Evolutionary conservation across 495 filamentous ascomycete genomes (phyloP).

Genomic region (Penicillium goetzii): DNA sequence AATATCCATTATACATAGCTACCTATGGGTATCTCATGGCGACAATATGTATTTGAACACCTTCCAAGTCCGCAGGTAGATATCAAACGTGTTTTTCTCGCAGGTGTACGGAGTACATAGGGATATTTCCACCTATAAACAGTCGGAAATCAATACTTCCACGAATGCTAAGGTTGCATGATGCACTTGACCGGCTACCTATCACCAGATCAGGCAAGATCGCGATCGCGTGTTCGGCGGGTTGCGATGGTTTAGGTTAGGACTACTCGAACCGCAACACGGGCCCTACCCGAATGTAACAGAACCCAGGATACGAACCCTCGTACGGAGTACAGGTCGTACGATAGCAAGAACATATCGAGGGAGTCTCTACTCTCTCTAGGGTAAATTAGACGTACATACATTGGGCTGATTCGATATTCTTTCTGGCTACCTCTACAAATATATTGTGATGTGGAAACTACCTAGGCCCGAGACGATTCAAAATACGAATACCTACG

Average conservation of each 20-base stretch:
- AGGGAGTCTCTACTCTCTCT: neutral
- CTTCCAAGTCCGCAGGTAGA: neutral
- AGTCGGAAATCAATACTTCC: neutral
- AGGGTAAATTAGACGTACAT: neutral
- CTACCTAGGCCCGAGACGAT: neutral
- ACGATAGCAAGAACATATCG: neutral
- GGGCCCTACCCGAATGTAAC: neutral
- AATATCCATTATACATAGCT: neutral
- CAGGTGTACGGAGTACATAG: too few relatives aligned
- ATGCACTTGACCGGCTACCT: neutral
- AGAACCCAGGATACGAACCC: neutral
- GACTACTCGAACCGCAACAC: neutral
- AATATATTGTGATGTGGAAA: neutral
- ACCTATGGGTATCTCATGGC: neutral
- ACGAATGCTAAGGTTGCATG: neutral
- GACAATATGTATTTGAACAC: neutral
- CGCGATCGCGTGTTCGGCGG: neutral
- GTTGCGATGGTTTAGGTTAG: neutral
- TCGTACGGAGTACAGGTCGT: neutral
- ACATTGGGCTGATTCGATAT: neutral
- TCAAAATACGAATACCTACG: neutral
- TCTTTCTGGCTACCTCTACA: neutral
- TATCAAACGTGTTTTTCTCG: neutral
- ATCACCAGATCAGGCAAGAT: constrained; percentile 7
- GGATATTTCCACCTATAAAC: neutral